phyloP scores from a whole-genome alignment of 495 filamentous ascomycete species.

The Talaromyces wortmannii region DNA sequence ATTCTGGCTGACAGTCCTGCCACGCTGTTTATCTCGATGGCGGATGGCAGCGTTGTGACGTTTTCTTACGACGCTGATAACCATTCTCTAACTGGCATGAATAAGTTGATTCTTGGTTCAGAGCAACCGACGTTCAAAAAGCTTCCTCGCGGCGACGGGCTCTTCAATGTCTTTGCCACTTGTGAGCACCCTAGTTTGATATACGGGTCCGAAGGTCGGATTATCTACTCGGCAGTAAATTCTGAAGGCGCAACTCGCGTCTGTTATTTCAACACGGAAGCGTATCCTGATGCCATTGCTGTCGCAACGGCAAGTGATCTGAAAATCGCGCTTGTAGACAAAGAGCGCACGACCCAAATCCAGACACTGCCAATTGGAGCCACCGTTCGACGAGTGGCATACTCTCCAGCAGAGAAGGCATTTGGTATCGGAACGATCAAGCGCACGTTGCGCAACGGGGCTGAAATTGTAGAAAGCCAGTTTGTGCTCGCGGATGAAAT shows the following conservation, averaged over 20 bases:
- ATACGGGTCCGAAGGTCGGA: conserved; percentile 77
- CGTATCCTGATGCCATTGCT: conserved; percentile 73
- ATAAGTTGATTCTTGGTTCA: conserved; percentile 79
- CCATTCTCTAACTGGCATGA: conserved; percentile 59
- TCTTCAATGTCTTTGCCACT: conserved; percentile 84
- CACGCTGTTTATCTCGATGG: conserved; percentile 87
- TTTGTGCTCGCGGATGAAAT: conserved; percentile 59
- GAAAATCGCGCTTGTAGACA: conserved; percentile 77
- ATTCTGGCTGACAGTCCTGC: conserved; percentile 57
- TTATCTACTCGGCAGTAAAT: conserved; percentile 94
- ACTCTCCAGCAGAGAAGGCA: conserved; percentile 69
- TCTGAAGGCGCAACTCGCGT: conserved; percentile 76
- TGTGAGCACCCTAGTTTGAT: conserved; percentile 93
- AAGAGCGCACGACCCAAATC: conserved; percentile 79
- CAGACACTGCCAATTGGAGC: conserved; percentile 70
- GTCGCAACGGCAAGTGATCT: conserved; percentile 72
- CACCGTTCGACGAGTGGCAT: conserved; percentile 80
- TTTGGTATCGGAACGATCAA: conserved; percentile 85
- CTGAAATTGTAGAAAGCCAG: conserved; percentile 50
- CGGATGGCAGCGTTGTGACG: conserved; percentile 85
- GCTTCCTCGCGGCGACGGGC: conserved; percentile 54
- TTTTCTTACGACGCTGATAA: conserved; percentile 61
- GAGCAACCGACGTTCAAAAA: conserved; percentile 74
- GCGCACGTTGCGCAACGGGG: conserved; percentile 47
- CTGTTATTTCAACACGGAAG: conserved; percentile 73